Percentiles rank a stretch among this genome's conserved stretches.
Evolutionary conservation across 345 rosid genomes (phyloP).

Genomic region (Psidium friedrichsthalianum): DNA sequence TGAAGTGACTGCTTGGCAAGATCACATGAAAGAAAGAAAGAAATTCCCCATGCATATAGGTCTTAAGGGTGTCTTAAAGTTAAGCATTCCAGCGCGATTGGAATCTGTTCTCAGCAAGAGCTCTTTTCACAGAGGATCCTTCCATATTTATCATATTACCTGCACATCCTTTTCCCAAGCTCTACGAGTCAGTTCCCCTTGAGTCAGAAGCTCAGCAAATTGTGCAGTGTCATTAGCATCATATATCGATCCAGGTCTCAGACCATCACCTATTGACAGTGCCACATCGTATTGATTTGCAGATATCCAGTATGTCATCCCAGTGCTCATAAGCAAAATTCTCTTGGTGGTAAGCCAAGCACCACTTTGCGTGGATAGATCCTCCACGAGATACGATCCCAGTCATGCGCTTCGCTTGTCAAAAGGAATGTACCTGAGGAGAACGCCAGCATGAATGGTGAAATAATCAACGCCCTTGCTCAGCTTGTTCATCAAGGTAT

Average conservation of each 20-base stretch:
- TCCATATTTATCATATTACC: slow-evolving; percentile 24
- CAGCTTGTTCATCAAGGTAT: slow-evolving; percentile 90
- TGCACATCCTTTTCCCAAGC: slow-evolving; percentile 99
- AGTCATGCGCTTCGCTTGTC: slow-evolving; percentile 87
- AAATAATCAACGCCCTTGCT: slow-evolving; percentile 98
- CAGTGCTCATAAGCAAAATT: slow-evolving; percentile 97
- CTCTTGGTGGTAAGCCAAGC: slow-evolving; percentile 90
- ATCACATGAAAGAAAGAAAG: neutral
- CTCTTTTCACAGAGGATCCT: neutral
- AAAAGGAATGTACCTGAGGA: slow-evolving; percentile 85
- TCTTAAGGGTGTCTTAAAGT: neutral
- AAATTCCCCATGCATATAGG: neutral
- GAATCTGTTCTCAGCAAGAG: neutral
- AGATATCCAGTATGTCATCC: slow-evolving; percentile 95
- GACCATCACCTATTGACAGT: slow-evolving; percentile 89
- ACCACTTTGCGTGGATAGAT: slow-evolving; percentile 98
- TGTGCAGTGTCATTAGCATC: slow-evolving; percentile 99
- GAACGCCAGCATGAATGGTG: slow-evolving; percentile 94
- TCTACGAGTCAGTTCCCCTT: slow-evolving; percentile 94
- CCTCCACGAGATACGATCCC: slow-evolving; percentile 98
- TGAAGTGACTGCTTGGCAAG: neutral
- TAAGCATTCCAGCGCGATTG: neutral
- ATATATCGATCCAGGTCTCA: slow-evolving; percentile 95
- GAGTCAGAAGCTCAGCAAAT: slow-evolving; percentile 97
- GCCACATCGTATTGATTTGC: slow-evolving; percentile 97